Base-by-base conservation (phyloP, 2,329 filamentous ascomycete species). In the Talaromyces marneffei region DNA sequence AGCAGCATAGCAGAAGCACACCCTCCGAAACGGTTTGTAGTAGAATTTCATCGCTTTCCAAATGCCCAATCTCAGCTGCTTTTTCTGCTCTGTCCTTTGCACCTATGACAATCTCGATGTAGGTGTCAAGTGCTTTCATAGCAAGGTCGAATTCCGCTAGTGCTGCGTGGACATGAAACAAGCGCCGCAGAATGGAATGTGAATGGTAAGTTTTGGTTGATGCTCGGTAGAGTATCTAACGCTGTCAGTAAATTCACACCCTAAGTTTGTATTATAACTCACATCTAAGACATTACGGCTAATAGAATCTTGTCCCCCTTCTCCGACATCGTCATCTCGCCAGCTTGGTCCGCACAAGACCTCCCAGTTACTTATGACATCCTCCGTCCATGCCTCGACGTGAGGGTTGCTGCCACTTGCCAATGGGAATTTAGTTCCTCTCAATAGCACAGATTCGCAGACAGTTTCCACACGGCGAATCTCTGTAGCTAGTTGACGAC, bases 121-220 rank as follows among this genome's bases (percentile, higher is more conserved):
- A 99, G 0, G 92, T 92, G 72, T 96, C 89, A 65, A 97, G 90
- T 0, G 94, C 90, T 71, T 92, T 92, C 73, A 96, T 87, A 1
- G 92, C 92, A 54, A 97, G 79, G 60, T 96, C 91, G 66, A 97
- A 97, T 67, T 99, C 93, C 8, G 92, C 91, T 18, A 97, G 81
- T 2, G 91, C 85, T 18, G 93, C 81, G 73, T 99, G 94, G 1
- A 96, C 88, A 10, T 86, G 88, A 71, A 97, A 97, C 0, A 99
- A 81, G 68, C 92, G 85, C 62, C 93, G 84, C 31, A 99, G 79
- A 64, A 97, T 90, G 9, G 91, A 80, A 1, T 93, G 96, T 1
- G 94, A 99, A 75, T 99, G 94, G 70, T 94, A 99, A 0, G 92
- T 96, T 74, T 94, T 96, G 9, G 89, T 91, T 7, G 93, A 91